phyloP scores from a whole-genome alignment of 768 basidiomycete species.

The Hebeloma cylindrosporum region DNA sequence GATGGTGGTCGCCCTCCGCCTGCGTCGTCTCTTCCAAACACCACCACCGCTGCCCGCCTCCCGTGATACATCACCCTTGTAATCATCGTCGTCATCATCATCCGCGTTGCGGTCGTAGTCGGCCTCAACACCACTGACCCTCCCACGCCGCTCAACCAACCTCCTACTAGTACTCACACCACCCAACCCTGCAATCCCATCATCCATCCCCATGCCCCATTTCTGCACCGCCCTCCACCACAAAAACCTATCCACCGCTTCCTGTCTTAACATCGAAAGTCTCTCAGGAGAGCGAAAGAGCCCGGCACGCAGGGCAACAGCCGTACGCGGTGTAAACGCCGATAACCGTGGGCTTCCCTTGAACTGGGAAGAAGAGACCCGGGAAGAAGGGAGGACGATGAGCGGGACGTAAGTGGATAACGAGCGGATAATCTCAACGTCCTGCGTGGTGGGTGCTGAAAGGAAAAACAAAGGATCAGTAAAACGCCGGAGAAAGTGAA shows the following conservation, averaged over 20 bases:
- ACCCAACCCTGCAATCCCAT: too few relatives aligned
- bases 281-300: constrained; percentile 68
- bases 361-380: constrained; percentile 31
- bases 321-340: constrained; percentile 53
- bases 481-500: not conserved
- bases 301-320: constrained; percentile 52
- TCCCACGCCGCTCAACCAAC: constrained; percentile 72
- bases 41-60: constrained; percentile 5
- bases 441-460: constrained; percentile 36
- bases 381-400: constrained; percentile 44
- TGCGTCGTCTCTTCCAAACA: constrained; percentile 1
- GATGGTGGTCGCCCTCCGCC: constrained; percentile 1
- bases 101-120: constrained; percentile 53
- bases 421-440: constrained; percentile 47
- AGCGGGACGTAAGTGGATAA: constrained; percentile 58
- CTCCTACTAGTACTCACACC: too few relatives aligned
- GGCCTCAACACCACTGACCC: constrained; percentile 56
- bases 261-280: constrained; percentile 53
- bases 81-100: constrained; percentile 40
- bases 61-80: constrained; percentile 9
- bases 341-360: too few relatives aligned
- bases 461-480: constrained; percentile 11
- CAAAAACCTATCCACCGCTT: constrained; percentile 69
- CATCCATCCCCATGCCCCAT: constrained; percentile 70
- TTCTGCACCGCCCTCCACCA: constrained; percentile 70